phyloP scores from a whole-genome alignment of 805 yeast genomes.

The Nakazawaea ernobii region DNA sequence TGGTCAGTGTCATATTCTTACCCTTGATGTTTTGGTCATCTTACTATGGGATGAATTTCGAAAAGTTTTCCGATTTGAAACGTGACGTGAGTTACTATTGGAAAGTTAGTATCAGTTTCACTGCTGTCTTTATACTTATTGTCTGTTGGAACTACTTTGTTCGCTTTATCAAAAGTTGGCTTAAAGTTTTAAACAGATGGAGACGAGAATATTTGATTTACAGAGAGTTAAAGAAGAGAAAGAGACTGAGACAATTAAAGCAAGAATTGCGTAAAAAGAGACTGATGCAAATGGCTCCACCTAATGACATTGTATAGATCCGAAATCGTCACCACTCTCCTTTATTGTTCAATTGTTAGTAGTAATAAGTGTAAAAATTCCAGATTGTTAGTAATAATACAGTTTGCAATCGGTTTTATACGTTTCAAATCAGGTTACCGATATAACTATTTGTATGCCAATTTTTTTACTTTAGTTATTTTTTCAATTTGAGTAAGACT shows the following conservation, averaged over 20 bases:
- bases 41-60: conserved; percentile 54
- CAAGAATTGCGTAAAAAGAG: background rate
- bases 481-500: too few relatives aligned
- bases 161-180: conserved; percentile 6
- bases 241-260: background rate
- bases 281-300: background rate
- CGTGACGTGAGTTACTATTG: conserved; percentile 38
- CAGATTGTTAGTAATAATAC: too few relatives aligned
- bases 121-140: conserved; percentile 27
- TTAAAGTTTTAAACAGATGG: conserved; percentile 3
- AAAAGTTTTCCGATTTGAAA: conserved; percentile 32
- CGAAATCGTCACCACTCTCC: too few relatives aligned
- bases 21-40: conserved; percentile 60
- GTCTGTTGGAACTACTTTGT: conserved; percentile 25
- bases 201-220: conserved; percentile 1
- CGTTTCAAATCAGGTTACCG: too few relatives aligned
- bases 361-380: too few relatives aligned
- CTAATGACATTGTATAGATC: too few relatives aligned
- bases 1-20: conserved; percentile 52
- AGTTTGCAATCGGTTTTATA: too few relatives aligned
- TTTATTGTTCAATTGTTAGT: too few relatives aligned
- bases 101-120: conserved; percentile 39
- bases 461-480: too few relatives aligned
- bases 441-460: too few relatives aligned
- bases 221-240: conserved; percentile 1